phyloP scores from a whole-genome alignment of 192 early-diverging fungal genomes.

The Linnemannia schmuckeri region DNA sequence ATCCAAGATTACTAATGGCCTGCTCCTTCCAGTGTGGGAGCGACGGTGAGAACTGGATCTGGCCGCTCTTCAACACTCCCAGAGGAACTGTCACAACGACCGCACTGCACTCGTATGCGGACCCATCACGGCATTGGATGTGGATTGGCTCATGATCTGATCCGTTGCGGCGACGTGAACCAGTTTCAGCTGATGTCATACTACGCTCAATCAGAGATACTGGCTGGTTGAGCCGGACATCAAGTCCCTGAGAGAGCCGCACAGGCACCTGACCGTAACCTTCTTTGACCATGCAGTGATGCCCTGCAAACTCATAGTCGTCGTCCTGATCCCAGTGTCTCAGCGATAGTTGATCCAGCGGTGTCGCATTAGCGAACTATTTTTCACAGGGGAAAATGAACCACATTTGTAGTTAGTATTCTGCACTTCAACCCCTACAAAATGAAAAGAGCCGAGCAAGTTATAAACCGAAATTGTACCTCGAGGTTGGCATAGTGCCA shows the following conservation, averaged over 20 bases:
- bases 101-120: conserved; percentile 14
- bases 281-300: conserved; percentile 48
- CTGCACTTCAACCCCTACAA: neutral
- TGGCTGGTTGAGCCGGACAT: conserved; percentile 47
- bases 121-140: conserved; percentile 36
- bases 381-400: neutral
- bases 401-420: neutral
- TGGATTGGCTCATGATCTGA: conserved; percentile 14
- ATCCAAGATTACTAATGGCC: conserved; percentile 44
- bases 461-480: conserved; percentile 4
- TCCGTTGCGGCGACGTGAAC: neutral
- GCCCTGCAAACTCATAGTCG: conserved; percentile 56
- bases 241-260: conserved; percentile 45
- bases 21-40: conserved; percentile 44
- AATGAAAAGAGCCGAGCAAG: neutral
- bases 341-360: conserved; percentile 52
- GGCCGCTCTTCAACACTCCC: conserved; percentile 48
- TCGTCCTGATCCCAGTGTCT: conserved; percentile 63
- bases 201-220: conserved; percentile 34
- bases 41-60: conserved; percentile 42
- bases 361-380: conserved; percentile 61
- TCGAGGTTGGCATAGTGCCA: conserved; percentile 64
- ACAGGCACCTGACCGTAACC: conserved; percentile 57
- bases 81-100: conserved; percentile 52
- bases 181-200: neutral